Conservation (phyloP, 176 grass and related monocot species). For the Puya raimondii region DNA sequence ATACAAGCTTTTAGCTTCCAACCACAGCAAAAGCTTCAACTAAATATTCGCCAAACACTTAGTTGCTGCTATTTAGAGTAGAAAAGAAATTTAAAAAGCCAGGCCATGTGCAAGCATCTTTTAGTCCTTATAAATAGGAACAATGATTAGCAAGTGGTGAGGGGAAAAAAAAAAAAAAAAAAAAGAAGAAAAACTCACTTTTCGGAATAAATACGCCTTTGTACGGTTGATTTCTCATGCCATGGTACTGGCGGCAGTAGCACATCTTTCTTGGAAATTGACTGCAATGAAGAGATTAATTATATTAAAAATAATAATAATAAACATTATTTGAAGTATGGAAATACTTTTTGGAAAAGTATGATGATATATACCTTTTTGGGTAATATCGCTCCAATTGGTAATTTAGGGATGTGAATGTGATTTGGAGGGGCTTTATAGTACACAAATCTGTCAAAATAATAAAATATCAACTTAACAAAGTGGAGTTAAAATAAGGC, state of each 20-base stretch:
- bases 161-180: neutral
- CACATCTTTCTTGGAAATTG: slow-evolving; percentile 16
- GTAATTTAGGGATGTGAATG: slow-evolving; percentile 29
- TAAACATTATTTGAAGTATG: neutral
- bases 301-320: slow-evolving; percentile 9
- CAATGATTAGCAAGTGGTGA: neutral
- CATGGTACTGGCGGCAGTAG: slow-evolving; percentile 13
- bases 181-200: slow-evolving; percentile 10
- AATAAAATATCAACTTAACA: slow-evolving; percentile 7
- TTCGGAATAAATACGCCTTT: neutral
- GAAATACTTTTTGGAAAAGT: neutral
- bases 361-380: slow-evolving; percentile 21
- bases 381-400: slow-evolving; percentile 24
- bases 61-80: neutral
- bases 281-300: slow-evolving; percentile 10
- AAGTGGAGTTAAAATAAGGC: neutral
- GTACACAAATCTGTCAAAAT: slow-evolving; percentile 30
- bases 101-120: too few species aligned
- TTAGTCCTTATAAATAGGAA: neutral
- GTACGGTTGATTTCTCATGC: slow-evolving; percentile 17
- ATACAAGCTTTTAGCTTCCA: too few species aligned
- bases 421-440: slow-evolving; percentile 29
- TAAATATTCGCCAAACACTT: too few species aligned
- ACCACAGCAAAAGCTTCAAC: too few species aligned
- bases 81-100: neutral